Base-by-base conservation (phyloP, 176 grass and related monocot genomes). In the Carex parvula region DNA sequence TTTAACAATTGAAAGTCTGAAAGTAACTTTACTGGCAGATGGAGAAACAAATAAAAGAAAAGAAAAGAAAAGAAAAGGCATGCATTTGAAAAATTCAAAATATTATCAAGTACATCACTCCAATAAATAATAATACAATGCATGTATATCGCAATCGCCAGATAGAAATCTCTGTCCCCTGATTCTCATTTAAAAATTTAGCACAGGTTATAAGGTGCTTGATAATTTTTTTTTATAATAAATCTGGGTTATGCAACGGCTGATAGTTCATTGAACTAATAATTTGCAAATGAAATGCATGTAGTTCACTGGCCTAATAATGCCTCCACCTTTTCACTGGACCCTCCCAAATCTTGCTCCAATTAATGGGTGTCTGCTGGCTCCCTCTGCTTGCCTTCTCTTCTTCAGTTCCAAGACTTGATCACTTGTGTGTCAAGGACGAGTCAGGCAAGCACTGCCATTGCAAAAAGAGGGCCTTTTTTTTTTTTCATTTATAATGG, bases 291-390 rank as follows among this genome's bases (percentile, higher is more conserved):
- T 75, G 71, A 21, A 29, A 29, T 52, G 6, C 7, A 54, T 6
- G 5, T 69, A 37, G 20, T 26, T 53, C 7, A 29, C 39, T 1
- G n/a, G 9, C 46, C 18, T 53, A 74, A 74, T 74, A 26, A 74
- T 26, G 70, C 9, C 1, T 74, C 44, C 21, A 26, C 44, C n/a
- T 75, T 75, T 75, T 52, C 11, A 53, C 44, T 53, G 70, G 70
- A 48, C 44, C 70, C 70, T 53, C 70, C 70, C 9, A 74, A 53
- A 75, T 53, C 70, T 53, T 52, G 70, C 44, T 75, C 70, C 70
- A 53, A 14, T 53, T 24, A 74, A 14, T 68, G 64, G 32, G 39
- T 68, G 32, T 68, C 30, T 73, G 42, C 63, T 65, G 10, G 63
- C 12, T 10, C 24, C 11, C 12, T 12, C 24, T 65, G 26, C n/a